These are phyloP conservation scores for Biscogniauxia sp. DNA, from an alignment of 2,329 filamentous ascomycete genomes.

Conservation along the genomic window DNA sequence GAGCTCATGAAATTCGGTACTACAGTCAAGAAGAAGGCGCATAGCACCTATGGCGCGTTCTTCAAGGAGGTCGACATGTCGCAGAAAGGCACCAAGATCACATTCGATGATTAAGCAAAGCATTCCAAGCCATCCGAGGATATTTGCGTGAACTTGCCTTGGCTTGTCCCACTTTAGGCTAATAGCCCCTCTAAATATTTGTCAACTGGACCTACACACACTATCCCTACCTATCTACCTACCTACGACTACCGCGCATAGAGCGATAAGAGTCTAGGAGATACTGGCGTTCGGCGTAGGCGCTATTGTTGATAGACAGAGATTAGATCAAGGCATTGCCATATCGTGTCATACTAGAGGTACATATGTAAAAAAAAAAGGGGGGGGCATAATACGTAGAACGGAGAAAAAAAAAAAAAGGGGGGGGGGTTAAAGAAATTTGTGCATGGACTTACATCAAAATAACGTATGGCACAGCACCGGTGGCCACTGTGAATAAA, in stretches of 20 bases:
- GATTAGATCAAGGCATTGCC: slow-evolving; percentile 10
- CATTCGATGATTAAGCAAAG: slow-evolving; percentile 61
- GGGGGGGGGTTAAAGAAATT: too few species aligned
- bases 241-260: slow-evolving; percentile 33
- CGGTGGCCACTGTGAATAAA: slow-evolving; percentile 47
- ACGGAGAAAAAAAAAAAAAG: slow-evolving; percentile 9
- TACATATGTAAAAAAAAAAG: too few species aligned
- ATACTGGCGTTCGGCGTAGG: slow-evolving; percentile 53
- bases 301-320: slow-evolving; percentile 35
- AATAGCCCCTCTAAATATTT: too few species aligned
- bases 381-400: background rate
- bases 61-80: slow-evolving; percentile 86
- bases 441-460: slow-evolving; percentile 54
- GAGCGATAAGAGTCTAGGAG: slow-evolving; percentile 50
- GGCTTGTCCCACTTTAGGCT: too few species aligned
- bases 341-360: background rate
- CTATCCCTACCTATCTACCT: too few species aligned
- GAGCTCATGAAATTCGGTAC: slow-evolving; percentile 93
- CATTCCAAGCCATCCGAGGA: too few species aligned
- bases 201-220: too few species aligned
- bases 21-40: slow-evolving; percentile 98
- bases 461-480: slow-evolving; percentile 51
- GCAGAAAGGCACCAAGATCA: slow-evolving; percentile 87
- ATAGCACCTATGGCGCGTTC: slow-evolving; percentile 92
- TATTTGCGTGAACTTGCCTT: too few species aligned